Conservation (phyloP, 352 stramenopile species). For the Pythium rhizo-oryzae region DNA sequence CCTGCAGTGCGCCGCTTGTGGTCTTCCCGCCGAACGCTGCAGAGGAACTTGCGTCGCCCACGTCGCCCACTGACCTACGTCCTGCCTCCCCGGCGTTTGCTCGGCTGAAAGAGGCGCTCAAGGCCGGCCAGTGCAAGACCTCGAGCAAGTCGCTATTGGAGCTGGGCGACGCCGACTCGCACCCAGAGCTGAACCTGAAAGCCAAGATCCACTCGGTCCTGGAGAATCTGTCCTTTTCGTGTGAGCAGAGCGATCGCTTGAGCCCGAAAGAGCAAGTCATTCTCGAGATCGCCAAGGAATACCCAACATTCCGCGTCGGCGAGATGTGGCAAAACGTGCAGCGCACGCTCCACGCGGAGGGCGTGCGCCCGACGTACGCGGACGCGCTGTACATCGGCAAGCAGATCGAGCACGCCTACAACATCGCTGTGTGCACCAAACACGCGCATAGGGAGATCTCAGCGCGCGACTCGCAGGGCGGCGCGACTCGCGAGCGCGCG, state of each 20-base stretch:
- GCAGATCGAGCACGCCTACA: constrained; percentile 78
- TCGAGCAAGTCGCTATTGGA: constrained; percentile 35
- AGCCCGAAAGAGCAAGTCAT: constrained; percentile 56
- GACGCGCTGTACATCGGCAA: constrained; percentile 72
- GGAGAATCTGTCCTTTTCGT: constrained; percentile 61
- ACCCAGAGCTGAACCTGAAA: constrained; percentile 65
- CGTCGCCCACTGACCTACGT: constrained; percentile 23
- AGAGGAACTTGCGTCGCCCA: constrained; percentile 17
- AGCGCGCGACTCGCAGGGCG: constrained; percentile 23
- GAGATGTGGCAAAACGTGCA: constrained; percentile 81
- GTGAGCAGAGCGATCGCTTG: constrained; percentile 34
- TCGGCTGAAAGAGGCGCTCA: constrained; percentile 69
- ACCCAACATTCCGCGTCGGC: constrained; percentile 62
- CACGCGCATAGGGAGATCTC: constrained; percentile 59
- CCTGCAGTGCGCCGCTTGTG: constrained; percentile 47
- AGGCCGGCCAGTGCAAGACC: constrained; percentile 41
- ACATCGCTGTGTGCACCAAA: constrained; percentile 66
- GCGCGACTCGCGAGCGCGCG: constrained; percentile 31
- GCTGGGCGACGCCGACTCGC: constrained; percentile 36
- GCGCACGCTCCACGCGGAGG: constrained; percentile 58
- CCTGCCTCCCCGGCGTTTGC: constrained; percentile 69
- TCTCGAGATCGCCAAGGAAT: constrained; percentile 78
- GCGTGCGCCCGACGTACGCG: constrained; percentile 71
- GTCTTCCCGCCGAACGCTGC: constrained; percentile 29
- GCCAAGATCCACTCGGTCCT: constrained; percentile 74